phyloP scores from a whole-genome alignment of 352 stramenopile genomes.

The Phytophthora citricola region DNA sequence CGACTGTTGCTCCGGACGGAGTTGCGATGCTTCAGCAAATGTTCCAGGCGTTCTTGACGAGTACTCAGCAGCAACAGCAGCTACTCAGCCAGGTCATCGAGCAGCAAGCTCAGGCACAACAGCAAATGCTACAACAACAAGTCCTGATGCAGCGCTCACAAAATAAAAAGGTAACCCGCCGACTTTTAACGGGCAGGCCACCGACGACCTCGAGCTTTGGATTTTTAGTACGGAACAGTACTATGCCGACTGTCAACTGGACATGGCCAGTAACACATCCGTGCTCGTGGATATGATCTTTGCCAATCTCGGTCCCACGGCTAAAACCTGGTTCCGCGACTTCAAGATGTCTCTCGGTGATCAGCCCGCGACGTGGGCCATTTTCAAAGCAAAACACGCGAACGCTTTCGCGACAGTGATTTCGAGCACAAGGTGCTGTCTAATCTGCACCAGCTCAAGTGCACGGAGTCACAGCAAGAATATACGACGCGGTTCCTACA shows the following conservation, averaged over 20 bases:
- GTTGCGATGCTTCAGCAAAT: neutral
- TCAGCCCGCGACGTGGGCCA: constrained; percentile 3
- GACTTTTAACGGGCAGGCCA: neutral
- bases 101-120: neutral
- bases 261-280: neutral
- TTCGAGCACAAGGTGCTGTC: constrained; percentile 8
- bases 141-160: neutral
- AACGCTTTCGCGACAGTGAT: constrained; percentile 6
- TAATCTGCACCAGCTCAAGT: constrained; percentile 2
- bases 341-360: constrained; percentile 4
- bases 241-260: neutral
- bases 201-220: neutral
- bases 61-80: neutral
- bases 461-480: neutral
- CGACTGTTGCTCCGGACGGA: too few relatives aligned
- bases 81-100: neutral
- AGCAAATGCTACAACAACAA: neutral
- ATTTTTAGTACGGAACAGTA: neutral
- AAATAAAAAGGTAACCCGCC: neutral
- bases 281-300: neutral
- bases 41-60: neutral
- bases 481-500: constrained; percentile 10
- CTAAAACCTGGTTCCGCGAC: constrained; percentile 12
- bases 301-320: neutral
- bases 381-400: constrained; percentile 11